These are phyloP conservation scores for Aspergillus fumigatus DNA, from an alignment of 2,329 filamentous ascomycete species.

Conservation along the genomic window DNA sequence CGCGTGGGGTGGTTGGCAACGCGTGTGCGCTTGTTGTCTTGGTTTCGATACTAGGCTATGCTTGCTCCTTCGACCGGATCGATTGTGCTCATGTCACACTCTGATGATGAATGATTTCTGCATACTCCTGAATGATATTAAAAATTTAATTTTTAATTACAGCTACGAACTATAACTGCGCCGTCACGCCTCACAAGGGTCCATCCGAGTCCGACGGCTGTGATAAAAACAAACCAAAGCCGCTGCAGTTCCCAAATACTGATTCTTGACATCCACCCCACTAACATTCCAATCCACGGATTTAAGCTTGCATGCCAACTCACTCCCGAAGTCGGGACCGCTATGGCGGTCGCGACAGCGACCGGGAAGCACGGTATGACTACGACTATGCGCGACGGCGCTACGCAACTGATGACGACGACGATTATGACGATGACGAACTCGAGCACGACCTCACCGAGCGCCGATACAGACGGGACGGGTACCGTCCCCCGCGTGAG, in stretches of 20 bases:
- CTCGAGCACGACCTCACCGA: constrained; percentile 17
- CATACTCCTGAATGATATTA: not conserved
- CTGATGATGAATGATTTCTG: not conserved
- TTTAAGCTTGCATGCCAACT: constrained; percentile 23
- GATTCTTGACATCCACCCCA: not conserved
- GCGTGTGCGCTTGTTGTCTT: not conserved
- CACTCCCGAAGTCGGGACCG: constrained; percentile 33
- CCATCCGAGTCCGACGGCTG: not conserved
- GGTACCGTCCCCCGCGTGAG: constrained; percentile 16
- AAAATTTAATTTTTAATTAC: not conserved
- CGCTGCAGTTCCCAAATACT: not conserved
- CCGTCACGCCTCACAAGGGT: not conserved
- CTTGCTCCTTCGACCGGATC: no score
- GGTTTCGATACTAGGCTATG: not conserved
- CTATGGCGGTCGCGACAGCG: constrained; percentile 21
- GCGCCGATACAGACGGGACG: constrained; percentile 19
- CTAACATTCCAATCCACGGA: not conserved
- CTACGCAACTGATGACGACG: constrained; percentile 20
- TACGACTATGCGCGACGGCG: constrained; percentile 8
- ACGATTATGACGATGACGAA: constrained; percentile 19
- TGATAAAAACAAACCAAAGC: not conserved
- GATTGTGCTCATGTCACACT: not conserved
- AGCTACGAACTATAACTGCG: not conserved
- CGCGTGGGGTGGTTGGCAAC: not conserved
- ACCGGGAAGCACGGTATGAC: constrained; percentile 11